These are phyloP conservation scores for Ceratobasidium theobromae DNA, from an alignment of 1,284 basidiomycete genomes.

Conservation along the genomic window DNA sequence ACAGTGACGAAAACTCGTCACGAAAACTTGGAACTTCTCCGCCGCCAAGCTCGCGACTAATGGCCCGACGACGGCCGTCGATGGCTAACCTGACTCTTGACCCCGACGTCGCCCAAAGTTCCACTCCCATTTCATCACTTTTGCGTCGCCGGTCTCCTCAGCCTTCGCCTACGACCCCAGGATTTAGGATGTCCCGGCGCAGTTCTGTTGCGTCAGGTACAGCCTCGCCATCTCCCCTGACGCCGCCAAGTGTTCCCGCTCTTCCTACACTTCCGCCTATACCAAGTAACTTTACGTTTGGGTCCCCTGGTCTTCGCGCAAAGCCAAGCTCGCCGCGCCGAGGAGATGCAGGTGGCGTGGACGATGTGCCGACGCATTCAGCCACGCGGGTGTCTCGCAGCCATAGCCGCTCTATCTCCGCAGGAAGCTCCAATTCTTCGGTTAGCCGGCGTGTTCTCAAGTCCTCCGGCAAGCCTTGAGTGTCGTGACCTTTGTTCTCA, in stretches of 20 bases:
- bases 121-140: constrained; percentile 26
- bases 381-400: background rate
- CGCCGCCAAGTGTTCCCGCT: constrained; percentile 28
- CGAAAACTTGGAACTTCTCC: constrained; percentile 14
- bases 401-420: constrained; percentile 23
- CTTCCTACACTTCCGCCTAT: constrained; percentile 29
- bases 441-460: constrained; percentile 25
- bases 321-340: constrained; percentile 28
- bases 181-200: constrained; percentile 22
- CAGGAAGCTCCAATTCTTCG: constrained; percentile 26
- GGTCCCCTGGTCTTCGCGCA: constrained; percentile 20
- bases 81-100: constrained; percentile 28
- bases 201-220: constrained; percentile 28
- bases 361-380: constrained; percentile 25
- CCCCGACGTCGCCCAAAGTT: constrained; percentile 25
- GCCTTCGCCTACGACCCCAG: constrained; percentile 25
- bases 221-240: constrained; percentile 27
- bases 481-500: background rate
- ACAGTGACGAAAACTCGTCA: constrained; percentile 5
- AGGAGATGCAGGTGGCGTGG: constrained; percentile 13
- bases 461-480: constrained; percentile 24
- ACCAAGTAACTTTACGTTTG: constrained; percentile 26
- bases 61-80: constrained; percentile 28
- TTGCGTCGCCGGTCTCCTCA: constrained; percentile 29
- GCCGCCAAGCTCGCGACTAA: constrained; percentile 19